Evolutionary conservation across 2,329 filamentous ascomycete genomes (phyloP).

Genomic region (Xylaria sp.): DNA sequence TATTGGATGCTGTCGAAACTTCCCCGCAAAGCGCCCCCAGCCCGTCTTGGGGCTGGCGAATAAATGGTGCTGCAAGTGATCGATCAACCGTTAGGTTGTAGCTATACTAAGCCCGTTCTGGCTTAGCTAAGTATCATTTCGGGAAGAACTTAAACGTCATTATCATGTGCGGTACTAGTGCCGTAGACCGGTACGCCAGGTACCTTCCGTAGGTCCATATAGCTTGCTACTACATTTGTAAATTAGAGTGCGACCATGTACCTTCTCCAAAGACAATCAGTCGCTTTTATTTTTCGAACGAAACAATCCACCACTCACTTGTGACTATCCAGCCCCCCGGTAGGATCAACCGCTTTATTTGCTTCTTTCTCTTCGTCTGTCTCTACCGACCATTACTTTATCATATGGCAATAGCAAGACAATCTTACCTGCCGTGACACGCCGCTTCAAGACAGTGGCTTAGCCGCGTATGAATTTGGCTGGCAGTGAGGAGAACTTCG

Average conservation of each 20-base stretch:
- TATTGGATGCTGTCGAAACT: neutral
- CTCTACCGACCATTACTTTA: neutral
- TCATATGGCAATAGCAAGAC: conserved; percentile 17
- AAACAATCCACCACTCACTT: conserved; percentile 9
- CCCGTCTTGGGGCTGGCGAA: neutral
- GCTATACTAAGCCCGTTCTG: neutral
- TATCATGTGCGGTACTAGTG: conserved; percentile 16
- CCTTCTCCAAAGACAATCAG: neutral
- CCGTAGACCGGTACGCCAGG: neutral
- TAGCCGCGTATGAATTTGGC: conserved; percentile 1
- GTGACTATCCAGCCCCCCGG: conserved; percentile 1
- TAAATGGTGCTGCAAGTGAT: conserved; percentile 13
- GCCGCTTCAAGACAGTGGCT: conserved; percentile 17
- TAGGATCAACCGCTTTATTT: conserved; percentile 10
- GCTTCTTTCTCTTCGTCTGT: neutral
- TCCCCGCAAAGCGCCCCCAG: conserved; percentile 4
- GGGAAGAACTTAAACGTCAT: conserved; percentile 35
- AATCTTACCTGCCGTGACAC: conserved; percentile 15
- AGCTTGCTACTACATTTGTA: neutral
- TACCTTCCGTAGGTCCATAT: neutral
- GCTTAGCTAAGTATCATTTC: conserved; percentile 19
- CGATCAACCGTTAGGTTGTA: conserved; percentile 4
- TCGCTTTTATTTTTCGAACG: neutral
- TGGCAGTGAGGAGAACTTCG: conserved; percentile 6
- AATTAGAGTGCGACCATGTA: neutral